Conservation (phyloP, 208 protist genomes). For the Borovskyia barvae region DNA sequence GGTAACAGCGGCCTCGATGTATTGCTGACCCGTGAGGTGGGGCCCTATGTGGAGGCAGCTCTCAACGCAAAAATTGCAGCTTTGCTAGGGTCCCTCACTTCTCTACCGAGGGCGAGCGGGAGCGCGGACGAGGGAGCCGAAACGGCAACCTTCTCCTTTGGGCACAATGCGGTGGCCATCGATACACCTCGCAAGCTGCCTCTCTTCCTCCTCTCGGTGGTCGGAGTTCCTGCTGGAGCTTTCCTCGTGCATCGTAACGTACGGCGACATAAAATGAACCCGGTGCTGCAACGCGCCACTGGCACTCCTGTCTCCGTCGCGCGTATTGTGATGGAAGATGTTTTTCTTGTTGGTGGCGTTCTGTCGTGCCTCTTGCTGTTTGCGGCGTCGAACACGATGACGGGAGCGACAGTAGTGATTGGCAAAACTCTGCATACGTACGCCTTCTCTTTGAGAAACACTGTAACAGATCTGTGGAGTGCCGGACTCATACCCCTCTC, state of each 20-base stretch:
- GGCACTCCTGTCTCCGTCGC: conserved; percentile 10
- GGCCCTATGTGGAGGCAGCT: neutral
- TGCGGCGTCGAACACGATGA: conserved; percentile 56
- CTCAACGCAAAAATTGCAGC: conserved; percentile 11
- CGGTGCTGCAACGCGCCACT: conserved; percentile 14
- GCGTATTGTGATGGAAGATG: conserved; percentile 51
- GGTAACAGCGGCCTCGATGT: neutral
- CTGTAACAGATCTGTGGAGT: conserved; percentile 84
- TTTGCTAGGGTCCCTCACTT: neutral
- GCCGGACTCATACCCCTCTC: conserved; percentile 79
- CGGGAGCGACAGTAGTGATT: conserved; percentile 42
- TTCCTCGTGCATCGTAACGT: conserved; percentile 15
- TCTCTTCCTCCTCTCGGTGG: neutral
- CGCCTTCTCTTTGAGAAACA: conserved; percentile 80
- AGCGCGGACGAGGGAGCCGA: neutral
- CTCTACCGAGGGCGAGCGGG: neutral
- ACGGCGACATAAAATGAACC: conserved; percentile 6
- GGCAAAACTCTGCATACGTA: conserved; percentile 56
- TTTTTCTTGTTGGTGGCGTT: conserved; percentile 23
- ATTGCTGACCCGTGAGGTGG: neutral
- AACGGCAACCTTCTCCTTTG: conserved; percentile 7
- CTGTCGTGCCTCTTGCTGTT: conserved; percentile 33
- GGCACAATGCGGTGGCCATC: conserved; percentile 1
- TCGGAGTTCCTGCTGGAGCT: neutral
- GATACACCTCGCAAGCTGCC: conserved; percentile 1